These are phyloP conservation scores for Scheffersomyces cryptocercus DNA, from an alignment of 1,139 yeast genomes.

Conservation along the genomic window DNA sequence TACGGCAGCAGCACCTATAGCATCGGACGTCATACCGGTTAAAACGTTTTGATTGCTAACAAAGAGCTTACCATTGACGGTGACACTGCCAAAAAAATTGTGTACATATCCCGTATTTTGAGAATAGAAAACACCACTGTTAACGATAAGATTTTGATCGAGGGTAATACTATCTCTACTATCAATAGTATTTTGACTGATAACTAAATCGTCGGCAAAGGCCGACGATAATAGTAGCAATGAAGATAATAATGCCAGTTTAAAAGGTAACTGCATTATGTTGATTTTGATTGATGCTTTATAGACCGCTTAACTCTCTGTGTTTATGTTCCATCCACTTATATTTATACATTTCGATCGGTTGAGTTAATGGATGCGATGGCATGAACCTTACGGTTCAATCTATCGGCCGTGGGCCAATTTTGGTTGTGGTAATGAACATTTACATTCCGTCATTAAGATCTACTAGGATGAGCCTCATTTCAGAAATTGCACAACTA, in stretches of 20 bases:
- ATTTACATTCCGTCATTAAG: too few species aligned
- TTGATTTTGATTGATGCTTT: too few species aligned
- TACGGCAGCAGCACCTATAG: slow-evolving; percentile 5
- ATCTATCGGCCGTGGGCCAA: too few species aligned
- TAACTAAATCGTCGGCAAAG: neutral
- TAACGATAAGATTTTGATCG: neutral
- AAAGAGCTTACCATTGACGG: slow-evolving; percentile 17
- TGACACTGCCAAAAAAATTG: slow-evolving; percentile 14
- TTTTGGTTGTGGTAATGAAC: too few species aligned
- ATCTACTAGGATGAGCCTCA: too few species aligned
- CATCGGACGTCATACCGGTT: slow-evolving; percentile 17
- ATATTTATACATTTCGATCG: too few species aligned
- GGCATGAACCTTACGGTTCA: too few species aligned
- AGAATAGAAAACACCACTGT: slow-evolving; percentile 2
- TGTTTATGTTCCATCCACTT: too few species aligned
- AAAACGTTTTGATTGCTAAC: slow-evolving; percentile 13
- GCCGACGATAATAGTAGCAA: neutral
- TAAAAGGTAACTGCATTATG: too few species aligned
- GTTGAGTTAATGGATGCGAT: too few species aligned
- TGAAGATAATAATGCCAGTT: neutral
- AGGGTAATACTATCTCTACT: neutral
- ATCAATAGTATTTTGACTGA: neutral
- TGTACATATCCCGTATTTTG: slow-evolving; percentile 2
- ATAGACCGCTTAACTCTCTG: too few species aligned
- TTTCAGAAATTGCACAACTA: too few species aligned